phyloP scores from a whole-genome alignment of 164 flowering plant genomes.

The Saururus chinensis region DNA sequence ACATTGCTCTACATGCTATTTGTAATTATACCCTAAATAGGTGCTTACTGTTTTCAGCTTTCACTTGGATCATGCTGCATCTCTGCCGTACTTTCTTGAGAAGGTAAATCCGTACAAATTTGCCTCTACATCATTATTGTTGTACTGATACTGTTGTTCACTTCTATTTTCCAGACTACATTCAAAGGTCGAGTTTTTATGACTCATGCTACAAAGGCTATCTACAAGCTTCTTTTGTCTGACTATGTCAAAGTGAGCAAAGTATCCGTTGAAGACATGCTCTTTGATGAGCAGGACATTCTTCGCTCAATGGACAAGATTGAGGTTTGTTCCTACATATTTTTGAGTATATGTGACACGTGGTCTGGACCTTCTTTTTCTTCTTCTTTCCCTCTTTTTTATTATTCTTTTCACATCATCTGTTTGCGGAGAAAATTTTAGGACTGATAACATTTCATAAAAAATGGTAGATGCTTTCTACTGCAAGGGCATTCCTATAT shows the following conservation, averaged over 20 bases:
- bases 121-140: background rate
- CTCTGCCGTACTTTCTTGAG: conserved; percentile 90
- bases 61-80: conserved; percentile 98
- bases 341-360: background rate
- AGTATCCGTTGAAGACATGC: conserved; percentile 84
- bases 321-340: conserved; percentile 34
- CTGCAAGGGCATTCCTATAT: too few relatives aligned
- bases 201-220: conserved; percentile 62
- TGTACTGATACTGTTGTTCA: conserved; percentile 1
- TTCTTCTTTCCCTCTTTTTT: background rate
- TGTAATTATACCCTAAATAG: background rate
- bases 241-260: conserved; percentile 37
- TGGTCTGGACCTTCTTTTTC: background rate
- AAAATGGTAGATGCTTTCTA: too few relatives aligned
- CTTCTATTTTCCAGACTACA: conserved; percentile 53
- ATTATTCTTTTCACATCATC: too few relatives aligned
- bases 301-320: conserved; percentile 91
- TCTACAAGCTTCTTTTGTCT: conserved; percentile 51
- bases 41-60: conserved; percentile 34
- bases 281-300: conserved; percentile 52
- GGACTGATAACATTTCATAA: too few relatives aligned
- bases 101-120: conserved; percentile 40
- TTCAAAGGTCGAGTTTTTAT: conserved; percentile 80
- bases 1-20: background rate
- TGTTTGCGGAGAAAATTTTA: too few relatives aligned